Evolutionary conservation across 1,139 yeast species (phyloP).

Genomic region (Eremothecium sinecaudum): DNA sequence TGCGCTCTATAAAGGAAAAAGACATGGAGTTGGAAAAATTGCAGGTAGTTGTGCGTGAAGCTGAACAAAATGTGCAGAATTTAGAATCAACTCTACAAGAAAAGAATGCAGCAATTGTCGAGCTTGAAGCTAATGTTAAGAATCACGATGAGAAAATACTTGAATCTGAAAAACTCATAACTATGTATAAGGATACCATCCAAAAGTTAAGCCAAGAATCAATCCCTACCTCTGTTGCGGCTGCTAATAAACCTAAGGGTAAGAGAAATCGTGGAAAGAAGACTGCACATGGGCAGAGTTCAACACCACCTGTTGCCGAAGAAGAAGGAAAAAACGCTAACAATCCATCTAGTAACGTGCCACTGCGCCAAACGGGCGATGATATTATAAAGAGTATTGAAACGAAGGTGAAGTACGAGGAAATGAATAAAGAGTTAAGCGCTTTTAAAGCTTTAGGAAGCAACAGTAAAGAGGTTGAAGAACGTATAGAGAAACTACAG

Average conservation of each 20-base stretch:
- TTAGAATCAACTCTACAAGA: background rate
- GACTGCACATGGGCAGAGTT: background rate
- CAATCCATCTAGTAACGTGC: background rate
- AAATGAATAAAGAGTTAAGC: constrained; percentile 5
- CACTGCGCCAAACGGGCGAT: background rate
- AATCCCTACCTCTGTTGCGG: background rate
- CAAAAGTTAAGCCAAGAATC: background rate
- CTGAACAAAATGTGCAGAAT: constrained; percentile 2
- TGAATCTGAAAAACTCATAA: constrained; percentile 1
- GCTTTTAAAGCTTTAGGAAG: constrained; percentile 15
- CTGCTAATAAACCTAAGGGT: background rate
- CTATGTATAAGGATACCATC: constrained; percentile 1
- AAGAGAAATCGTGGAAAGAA: background rate
- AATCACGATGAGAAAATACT: constrained; percentile 5
- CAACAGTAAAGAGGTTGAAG: constrained; percentile 2
- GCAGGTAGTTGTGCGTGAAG: constrained; percentile 2
- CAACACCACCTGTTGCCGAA: background rate
- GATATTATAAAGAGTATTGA: background rate
- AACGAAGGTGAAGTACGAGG: constrained; percentile 8
- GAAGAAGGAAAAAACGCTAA: background rate
- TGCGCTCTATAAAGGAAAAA: constrained; percentile 5
- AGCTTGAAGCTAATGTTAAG: constrained; percentile 6
- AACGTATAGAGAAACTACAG: constrained; percentile 11
- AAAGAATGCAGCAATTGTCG: constrained; percentile 1
- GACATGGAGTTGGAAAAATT: constrained; percentile 5